Conservation (phyloP, 768 basidiomycete species). For the Coprinellus aureogranulatus region DNA sequence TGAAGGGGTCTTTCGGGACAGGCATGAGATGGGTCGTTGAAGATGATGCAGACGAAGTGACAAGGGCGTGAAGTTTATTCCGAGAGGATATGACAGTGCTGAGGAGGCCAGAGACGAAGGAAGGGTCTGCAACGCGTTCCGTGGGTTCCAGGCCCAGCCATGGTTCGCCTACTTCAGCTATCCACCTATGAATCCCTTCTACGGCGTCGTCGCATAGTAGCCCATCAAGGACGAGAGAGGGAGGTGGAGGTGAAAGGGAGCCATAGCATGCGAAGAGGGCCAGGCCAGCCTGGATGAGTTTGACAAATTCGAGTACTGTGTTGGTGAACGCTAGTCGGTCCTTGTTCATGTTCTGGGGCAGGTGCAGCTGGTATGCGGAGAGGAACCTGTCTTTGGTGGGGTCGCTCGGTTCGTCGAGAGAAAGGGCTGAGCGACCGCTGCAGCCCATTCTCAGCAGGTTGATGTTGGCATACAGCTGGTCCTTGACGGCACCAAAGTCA, state of each 20-base stretch:
- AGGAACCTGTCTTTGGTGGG: slow-evolving; percentile 79
- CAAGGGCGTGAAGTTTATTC: slow-evolving; percentile 66
- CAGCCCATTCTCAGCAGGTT: slow-evolving; percentile 83
- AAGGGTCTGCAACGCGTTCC: slow-evolving; percentile 73
- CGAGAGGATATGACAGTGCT: slow-evolving; percentile 65
- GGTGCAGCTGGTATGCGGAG: slow-evolving; percentile 22
- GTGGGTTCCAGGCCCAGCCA: slow-evolving; percentile 66
- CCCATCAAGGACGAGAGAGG: slow-evolving; percentile 49
- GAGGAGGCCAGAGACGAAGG: slow-evolving; percentile 65
- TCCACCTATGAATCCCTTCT: slow-evolving; percentile 69
- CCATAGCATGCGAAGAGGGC: slow-evolving; percentile 65
- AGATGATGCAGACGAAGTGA: slow-evolving; percentile 34
- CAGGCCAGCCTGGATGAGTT: slow-evolving; percentile 69
- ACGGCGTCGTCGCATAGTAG: slow-evolving; percentile 77
- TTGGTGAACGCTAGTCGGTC: slow-evolving; percentile 50
- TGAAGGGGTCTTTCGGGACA: slow-evolving; percentile 72
- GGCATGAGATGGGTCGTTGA: background rate
- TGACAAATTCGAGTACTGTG: slow-evolving; percentile 74
- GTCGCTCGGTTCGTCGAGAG: slow-evolving; percentile 78
- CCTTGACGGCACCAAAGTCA: slow-evolving; percentile 58
- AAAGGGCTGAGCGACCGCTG: slow-evolving; percentile 71
- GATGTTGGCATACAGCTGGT: slow-evolving; percentile 78
- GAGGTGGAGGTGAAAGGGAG: slow-evolving; percentile 6
- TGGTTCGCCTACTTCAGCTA: slow-evolving; percentile 59
- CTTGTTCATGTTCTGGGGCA: slow-evolving; percentile 24